Conservation (phyloP, 371 early-diverging fungal genomes). For the Choanephora cucurbitarum region DNA sequence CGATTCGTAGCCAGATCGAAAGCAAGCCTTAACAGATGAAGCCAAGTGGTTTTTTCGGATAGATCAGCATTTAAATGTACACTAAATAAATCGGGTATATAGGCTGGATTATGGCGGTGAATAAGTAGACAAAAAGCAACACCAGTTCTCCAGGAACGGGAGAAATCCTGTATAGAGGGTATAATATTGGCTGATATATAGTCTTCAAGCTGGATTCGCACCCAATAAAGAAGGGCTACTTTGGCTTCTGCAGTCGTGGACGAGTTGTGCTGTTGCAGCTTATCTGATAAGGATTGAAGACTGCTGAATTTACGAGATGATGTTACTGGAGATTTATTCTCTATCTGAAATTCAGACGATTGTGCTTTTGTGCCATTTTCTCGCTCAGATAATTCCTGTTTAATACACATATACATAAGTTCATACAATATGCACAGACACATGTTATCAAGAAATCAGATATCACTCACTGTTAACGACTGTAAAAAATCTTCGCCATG, state of each 20-base stretch:
- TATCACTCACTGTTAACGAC: constrained; percentile 33
- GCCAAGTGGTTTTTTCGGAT: constrained; percentile 39
- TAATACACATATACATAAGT: too few relatives aligned
- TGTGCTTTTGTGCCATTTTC: constrained; percentile 23
- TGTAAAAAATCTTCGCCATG: constrained; percentile 44
- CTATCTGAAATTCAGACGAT: constrained; percentile 19
- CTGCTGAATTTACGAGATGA: constrained; percentile 20
- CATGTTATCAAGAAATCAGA: neutral
- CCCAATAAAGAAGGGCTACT: constrained; percentile 70
- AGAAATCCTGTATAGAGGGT: constrained; percentile 66
- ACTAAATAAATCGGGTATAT: constrained; percentile 62
- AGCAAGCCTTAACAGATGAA: constrained; percentile 30
- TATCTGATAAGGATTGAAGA: constrained; percentile 21
- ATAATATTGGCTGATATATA: constrained; percentile 62
- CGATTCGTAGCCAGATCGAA: constrained; percentile 38
- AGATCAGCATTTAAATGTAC: constrained; percentile 27
- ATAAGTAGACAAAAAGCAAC: constrained; percentile 73
- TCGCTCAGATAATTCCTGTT: constrained; percentile 22
- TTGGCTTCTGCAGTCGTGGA: constrained; percentile 50
- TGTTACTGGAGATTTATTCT: constrained; percentile 10
- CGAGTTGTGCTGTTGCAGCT: constrained; percentile 15
- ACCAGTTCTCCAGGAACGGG: constrained; percentile 73
- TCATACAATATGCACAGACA: neutral
- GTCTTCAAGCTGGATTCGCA: constrained; percentile 63
- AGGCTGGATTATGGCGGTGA: constrained; percentile 66